Percentiles rank a stretch among this genome's conserved stretches.
Conservation (phyloP, 306 rosid species). For the Trifolium repens region DNA sequence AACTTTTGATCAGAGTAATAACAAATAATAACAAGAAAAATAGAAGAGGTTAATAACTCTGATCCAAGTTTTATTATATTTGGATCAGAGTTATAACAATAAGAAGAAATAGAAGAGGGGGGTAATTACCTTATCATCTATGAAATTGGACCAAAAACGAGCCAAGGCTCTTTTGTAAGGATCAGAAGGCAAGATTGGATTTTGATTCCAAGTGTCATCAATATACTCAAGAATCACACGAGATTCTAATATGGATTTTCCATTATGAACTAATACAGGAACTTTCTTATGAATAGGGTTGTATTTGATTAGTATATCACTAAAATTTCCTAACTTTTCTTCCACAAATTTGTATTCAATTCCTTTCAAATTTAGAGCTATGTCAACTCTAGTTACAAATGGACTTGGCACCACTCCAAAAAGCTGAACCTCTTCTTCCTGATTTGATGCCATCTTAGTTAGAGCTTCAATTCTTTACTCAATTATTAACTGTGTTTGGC, state of each 20-base stretch:
- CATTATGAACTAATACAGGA: slow-evolving; percentile 58
- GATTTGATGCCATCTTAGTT: slow-evolving; percentile 8
- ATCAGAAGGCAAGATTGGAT: slow-evolving; percentile 49
- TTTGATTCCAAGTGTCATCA: slow-evolving; percentile 55
- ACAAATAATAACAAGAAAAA: too few species aligned
- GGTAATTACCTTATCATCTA: slow-evolving; percentile 57
- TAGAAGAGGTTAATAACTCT: too few species aligned
- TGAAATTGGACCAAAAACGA: slow-evolving; percentile 57
- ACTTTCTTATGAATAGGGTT: slow-evolving; percentile 63
- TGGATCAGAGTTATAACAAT: too few species aligned
- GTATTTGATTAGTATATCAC: slow-evolving; percentile 16
- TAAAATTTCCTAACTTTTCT: slow-evolving; percentile 45
- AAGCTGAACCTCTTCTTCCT: slow-evolving; percentile 48
- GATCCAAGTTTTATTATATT: too few species aligned
- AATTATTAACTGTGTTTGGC: not conserved
- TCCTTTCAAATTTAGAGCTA: slow-evolving; percentile 62
- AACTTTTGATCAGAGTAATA: too few species aligned
- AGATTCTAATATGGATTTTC: slow-evolving; percentile 59
- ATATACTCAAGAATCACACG: slow-evolving; percentile 58
- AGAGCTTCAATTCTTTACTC: not conserved
- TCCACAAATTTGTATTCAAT: slow-evolving; percentile 47
- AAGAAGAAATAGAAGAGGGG: not conserved
- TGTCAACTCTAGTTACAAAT: slow-evolving; percentile 44
- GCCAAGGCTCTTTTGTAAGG: slow-evolving; percentile 53
- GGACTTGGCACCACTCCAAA: slow-evolving; percentile 56